Evolutionary conservation across 371 early-diverging fungal species (phyloP), one percentile per base, ranked within the genome.

Genomic region (Synchytrium microbalum): DNA sequence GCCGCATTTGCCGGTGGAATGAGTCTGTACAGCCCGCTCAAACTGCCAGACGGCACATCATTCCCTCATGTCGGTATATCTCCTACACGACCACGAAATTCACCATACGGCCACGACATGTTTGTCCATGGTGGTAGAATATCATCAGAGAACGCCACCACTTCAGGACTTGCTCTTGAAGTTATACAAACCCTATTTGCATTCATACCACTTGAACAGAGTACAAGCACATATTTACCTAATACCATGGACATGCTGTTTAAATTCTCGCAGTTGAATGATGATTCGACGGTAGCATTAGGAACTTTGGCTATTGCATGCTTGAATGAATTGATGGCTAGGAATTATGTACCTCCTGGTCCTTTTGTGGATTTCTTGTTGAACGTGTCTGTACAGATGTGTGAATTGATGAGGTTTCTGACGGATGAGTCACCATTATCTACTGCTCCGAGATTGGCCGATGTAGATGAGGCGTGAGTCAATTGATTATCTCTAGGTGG

Each of bases 111-210:
- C 13, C 23, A 28, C 8, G 28, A 55, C 13, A 8, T 28, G 56
- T 25, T 55, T n/a, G 23, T 28, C 8, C 56, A 55, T 55, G 56
- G 56, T 55, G 56, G 56, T 55, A n/a, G 28, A 25, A 55, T 55
- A 28, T 8, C 23, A 13, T 24, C 56, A 8, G 13, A 24, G 13
- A 25, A 25, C 13, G 56, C 28, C 5, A n/a, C 56, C 13, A 28
- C 5, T n/a, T 55, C 25, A n/a, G 28, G 28, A 28, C 13, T 28
- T 13, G 56, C 56, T 13, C 24, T 55, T 13, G 56, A 55, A 55
- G 24, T 55, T 28, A n/a, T 55, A 28, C 25, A 28, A 24, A n/a
- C 23, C 13, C 24, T 55, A 25, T 28, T 55, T 13, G 56, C 28
- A 13, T 13, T n/a, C 25, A 55, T 55, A 55, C 56, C 46, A 19